Evolutionary conservation across 805 yeast species (phyloP), one percentile per base, ranked within the genome.

Genomic region (Maudiozyma saulgeensis): DNA sequence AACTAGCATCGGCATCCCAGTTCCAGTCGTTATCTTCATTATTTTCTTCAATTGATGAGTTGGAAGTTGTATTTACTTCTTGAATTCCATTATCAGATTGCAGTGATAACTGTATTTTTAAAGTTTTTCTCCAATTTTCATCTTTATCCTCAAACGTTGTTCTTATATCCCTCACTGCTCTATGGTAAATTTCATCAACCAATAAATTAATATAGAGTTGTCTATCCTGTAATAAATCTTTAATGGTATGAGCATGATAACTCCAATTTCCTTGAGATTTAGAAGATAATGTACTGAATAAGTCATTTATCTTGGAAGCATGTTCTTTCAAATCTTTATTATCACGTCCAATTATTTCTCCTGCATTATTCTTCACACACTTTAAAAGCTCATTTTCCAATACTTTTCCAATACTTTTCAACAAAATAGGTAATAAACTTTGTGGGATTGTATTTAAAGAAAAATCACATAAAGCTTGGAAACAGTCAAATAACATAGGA

Each of bases 161-260:
- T 46, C 66, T 57, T 6, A 63, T 31, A 15, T 52, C 41, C 1
- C 18, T 12, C 1, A 61, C 35, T 9, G 54, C 53, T 5, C 49
- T 48, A 39, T 59, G 56, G 46, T 59, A 57, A 15, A 57, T 39
- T 38, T 57, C 55, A 43, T 66, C 69, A 31, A 64, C 19, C 19
- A 56, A 45, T 4, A 64, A 49, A 49, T 57, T 60, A 35, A 48
- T 51, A 43, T 56, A 58, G 4, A 63, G 49, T 38, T 55, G 54
- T 31, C 55, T 54, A 44, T 59, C 60, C 21, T 52, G 49, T 8
- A 66, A 49, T 19, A 63, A 45, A 23, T 52, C 43, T 13, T 47
- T 49, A 2, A 64, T 43, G 15, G 57, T 59, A 11, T 47, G 38
- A 1, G 51, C 56, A 31, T 51, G 46, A 41, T 56, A 61, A 6